Evolutionary conservation across 2,329 filamentous ascomycete genomes (phyloP).

Genomic region (Pyricularia sp.): DNA sequence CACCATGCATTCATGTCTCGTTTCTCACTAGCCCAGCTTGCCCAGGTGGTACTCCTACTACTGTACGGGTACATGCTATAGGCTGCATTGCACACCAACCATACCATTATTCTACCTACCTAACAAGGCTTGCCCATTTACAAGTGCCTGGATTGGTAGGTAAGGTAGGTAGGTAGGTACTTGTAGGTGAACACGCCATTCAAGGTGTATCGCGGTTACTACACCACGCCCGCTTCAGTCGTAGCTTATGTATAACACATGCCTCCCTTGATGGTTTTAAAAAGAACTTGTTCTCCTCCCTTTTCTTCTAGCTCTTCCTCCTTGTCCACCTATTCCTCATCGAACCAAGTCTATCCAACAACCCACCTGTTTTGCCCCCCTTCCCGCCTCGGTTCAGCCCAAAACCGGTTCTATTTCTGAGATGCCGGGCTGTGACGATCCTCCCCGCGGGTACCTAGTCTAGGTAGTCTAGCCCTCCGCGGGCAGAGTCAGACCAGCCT

Average conservation of each 20-base stretch:
- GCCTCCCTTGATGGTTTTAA: not conserved
- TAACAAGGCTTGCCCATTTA: no score
- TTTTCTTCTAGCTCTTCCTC: not conserved
- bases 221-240: not conserved
- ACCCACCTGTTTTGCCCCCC: not conserved
- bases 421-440: not conserved
- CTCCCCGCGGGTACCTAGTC: not conserved
- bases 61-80: no score
- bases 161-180: not conserved
- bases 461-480: not conserved
- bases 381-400: not conserved
- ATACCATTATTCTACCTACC: not conserved
- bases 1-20: not conserved
- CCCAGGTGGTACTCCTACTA: not conserved
- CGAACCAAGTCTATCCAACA: not conserved
- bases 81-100: no score
- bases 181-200: not conserved
- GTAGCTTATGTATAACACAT: not conserved
- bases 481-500: not conserved
- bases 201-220: not conserved
- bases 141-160: not conserved
- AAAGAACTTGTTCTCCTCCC: not conserved
- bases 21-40: not conserved
- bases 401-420: not conserved
- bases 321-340: not conserved